Base-by-base conservation (phyloP, 2,329 filamentous ascomycete species). In the Cladosporium sp. region DNA sequence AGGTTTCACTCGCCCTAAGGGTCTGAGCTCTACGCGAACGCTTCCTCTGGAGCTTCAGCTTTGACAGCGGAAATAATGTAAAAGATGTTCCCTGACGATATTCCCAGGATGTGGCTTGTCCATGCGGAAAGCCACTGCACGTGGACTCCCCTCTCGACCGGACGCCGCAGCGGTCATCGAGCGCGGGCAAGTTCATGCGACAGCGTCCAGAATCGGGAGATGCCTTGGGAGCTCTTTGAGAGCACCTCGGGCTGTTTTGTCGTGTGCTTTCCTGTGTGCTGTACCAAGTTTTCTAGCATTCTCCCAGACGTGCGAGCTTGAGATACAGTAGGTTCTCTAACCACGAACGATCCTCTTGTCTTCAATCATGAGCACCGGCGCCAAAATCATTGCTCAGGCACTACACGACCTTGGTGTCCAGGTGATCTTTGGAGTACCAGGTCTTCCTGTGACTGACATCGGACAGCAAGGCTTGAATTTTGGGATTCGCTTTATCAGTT, bases 401-500 rank as follows among this genome's bases (percentile, higher is more conserved):
- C 73, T 82, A 3, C 74, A 74, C 48, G 72, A 78, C 56, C 71
- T 82, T 5, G 77, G 78, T 12, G 75, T 83, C 17, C 73, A 71
- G 7, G 77, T 80, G 36, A 74, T 82, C 60, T 82, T 82, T 64
- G 80, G 79, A 40, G 74, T 81, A 32, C 78, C 81, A 25, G 80
- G 80, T n/a, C 76, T 82, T 36, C 80, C 80, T 9, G 77, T 83
- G 6, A 78, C 82, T 25, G 79, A 83, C 56, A 81, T 84, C 37
- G 81, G 79, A 20, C 80, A 84, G 67, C 77, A 82, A 68, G 79
- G 77, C 51, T 79, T 83, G 65, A 77, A 79, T 52, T 69, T 82
- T 40, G 81, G 81, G 1, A 82, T 84, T 60, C 75, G 79, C 28
- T 84, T 83, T 68, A 78, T 84, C 52, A 80, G 77, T 24, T 84